Evolutionary conservation across 2,329 filamentous ascomycete species (phyloP), one percentile per base, ranked within the genome.

Genomic region (Neopestalotiopsis sp.): DNA sequence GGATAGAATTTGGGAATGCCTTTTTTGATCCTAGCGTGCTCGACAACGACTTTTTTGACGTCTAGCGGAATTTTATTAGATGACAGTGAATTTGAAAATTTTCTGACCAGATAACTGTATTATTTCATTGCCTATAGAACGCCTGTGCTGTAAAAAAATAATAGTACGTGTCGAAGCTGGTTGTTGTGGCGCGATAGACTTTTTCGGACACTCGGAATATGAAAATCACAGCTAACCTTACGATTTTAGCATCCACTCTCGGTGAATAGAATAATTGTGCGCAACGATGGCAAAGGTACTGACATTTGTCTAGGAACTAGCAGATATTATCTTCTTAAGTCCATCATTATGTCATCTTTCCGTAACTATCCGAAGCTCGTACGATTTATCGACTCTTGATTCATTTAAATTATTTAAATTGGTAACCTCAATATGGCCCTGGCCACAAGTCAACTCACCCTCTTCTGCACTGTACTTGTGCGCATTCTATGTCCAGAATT

Each of bases 121-220:
- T 3, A 3, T 28, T 28, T 28, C 24, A 28, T 28, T 28, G 24
- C 3, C 24, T 28, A 28, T 28, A 28, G 24, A 28, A 28, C 24
- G 24, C 24, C 3, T 28, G 3, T 4, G 24, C 24, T 28, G 24
- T 3, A 28, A 3, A 28, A 28, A 28, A 28, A 28, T 28, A 28
- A 28, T 28, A 28, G 0, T 28, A 28, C 3, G 24, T 28, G 24
- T 28, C 24, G 24, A 28, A 28, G 3, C 24, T 28, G 24, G 24
- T 28, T 28, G 24, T 28, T 28, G 24, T 28, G 24, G 24, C 24
- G 24, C 24, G 24, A 28, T 28, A 4, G 3, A 28, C 3, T 28
- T 28, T 34, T 24, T 59, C 57, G 57, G 30, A 24, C 62, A 49
- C 34, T 67, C 65, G 56, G 56, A 32, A 67, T 67, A 60, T 67